Conservation (phyloP, 306 rosid genomes). For the Lathyrus aphaca region DNA sequence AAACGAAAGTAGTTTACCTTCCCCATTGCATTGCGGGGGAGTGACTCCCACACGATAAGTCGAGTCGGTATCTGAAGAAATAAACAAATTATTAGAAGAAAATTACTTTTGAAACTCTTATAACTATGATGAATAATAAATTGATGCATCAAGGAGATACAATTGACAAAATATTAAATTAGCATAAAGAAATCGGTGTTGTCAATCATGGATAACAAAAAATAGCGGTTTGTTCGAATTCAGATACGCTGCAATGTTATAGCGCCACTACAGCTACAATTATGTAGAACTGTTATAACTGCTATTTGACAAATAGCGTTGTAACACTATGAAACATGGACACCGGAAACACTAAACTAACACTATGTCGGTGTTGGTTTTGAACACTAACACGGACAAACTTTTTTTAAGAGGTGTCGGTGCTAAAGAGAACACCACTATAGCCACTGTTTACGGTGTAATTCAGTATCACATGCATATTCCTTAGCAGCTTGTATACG, state of each 20-base stretch:
- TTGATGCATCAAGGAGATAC: neutral
- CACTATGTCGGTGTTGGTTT: too few species aligned
- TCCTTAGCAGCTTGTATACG: neutral
- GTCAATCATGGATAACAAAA: neutral
- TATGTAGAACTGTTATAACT: neutral
- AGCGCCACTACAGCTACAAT: neutral
- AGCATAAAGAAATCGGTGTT: slow-evolving; percentile 1
- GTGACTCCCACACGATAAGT: slow-evolving; percentile 69
- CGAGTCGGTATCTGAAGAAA: slow-evolving; percentile 67
- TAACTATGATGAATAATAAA: neutral
- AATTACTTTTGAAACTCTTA: neutral
- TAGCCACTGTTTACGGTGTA: neutral
- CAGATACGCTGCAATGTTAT: neutral
- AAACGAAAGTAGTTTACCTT: slow-evolving; percentile 57
- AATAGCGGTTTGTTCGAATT: neutral
- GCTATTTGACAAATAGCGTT: neutral
- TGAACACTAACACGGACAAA: too few species aligned
- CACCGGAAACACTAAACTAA: too few species aligned
- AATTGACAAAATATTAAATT: neutral
- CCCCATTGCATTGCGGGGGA: slow-evolving; percentile 97
- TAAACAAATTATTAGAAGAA: slow-evolving; percentile 22
- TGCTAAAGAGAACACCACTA: too few species aligned
- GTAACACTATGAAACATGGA: too few species aligned
- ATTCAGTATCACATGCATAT: slow-evolving; percentile 28
- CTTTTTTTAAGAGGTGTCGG: too few species aligned